Evolutionary conservation across 1,139 yeast species (phyloP), one percentile per base, ranked within the genome.

Genomic region (Candida tetrigidarum): DNA sequence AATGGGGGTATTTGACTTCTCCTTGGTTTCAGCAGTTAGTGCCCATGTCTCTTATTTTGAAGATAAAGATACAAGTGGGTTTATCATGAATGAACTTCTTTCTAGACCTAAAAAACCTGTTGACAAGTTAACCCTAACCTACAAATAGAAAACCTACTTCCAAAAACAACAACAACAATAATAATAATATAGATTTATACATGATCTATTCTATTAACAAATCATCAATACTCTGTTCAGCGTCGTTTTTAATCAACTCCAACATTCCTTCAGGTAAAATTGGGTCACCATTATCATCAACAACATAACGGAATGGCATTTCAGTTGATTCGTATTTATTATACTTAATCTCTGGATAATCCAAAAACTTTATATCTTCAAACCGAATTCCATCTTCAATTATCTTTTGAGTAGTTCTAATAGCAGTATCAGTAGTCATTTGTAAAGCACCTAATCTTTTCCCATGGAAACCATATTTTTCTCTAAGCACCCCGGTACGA

Each of bases 391-490:
- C 69, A 41, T 78, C 76, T 49, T 84, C 81, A 12, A 88, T 73
- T 25, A 93, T 92, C 42, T 78, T 63, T 58, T 88, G 91, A 1
- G 97, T 89, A 23, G 96, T 89, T 66, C 99, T 80, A 29, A 93
- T 86, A 1, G 98, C 98, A 2, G 98, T 92, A 59, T 93, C 99
- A 0, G 99, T 93, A 20, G 98, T 90, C 98, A 93, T 92, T 62
- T 93, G 99, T 54, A 87, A 79, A 44, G 74, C 80, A 1, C 97
- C 98, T 46, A 93, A 73, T 61, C 96, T 78, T 65, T 93, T 83
- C 11, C 97, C 96, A 2, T 78, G 82, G 57, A 90, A 85, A 0
- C 90, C 96, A 56, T 91, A 84, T 58, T 86, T 86, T 34, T 65
- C 67, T 59, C 96, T 79, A 51, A 93, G 76, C 55, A 91, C 91